Percentiles rank a stretch among this genome's conserved stretches.
phyloP scores from a whole-genome alignment of 2,329 filamentous ascomycete genomes.

The Helotiales sp. region DNA sequence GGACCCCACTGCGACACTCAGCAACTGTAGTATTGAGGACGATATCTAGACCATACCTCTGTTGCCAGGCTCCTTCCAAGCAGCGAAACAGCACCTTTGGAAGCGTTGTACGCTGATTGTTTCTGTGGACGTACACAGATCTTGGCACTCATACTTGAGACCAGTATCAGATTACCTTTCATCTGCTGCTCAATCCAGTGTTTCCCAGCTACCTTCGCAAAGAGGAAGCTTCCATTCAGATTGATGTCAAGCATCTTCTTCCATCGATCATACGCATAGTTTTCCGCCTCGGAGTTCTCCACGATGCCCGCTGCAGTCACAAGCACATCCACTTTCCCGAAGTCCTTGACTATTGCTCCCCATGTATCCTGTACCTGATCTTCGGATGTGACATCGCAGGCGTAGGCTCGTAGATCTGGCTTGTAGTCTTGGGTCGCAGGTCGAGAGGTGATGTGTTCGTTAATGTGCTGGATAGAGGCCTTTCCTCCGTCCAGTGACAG shows the following conservation, averaged over 20 bases:
- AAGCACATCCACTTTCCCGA: conserved; percentile 39
- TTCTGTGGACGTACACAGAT: conserved; percentile 39
- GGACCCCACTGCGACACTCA: conserved; percentile 53
- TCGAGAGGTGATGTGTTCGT: conserved; percentile 27
- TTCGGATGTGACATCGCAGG: conserved; percentile 41
- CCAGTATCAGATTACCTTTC: conserved; percentile 30
- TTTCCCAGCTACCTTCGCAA: conserved; percentile 38
- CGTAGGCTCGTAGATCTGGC: conserved; percentile 39
- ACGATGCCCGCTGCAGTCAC: conserved; percentile 43
- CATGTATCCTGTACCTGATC: conserved; percentile 38
- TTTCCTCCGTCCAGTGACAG: conserved; percentile 18
- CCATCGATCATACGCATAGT: conserved; percentile 37
- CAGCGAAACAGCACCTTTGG: conserved; percentile 61
- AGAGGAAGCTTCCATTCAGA: conserved; percentile 39
- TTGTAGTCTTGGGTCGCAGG: conserved; percentile 19
- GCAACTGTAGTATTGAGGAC: background rate
- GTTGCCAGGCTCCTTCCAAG: conserved; percentile 58
- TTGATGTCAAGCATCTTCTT: conserved; percentile 39
- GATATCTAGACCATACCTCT: conserved; percentile 31
- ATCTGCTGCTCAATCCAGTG: conserved; percentile 37
- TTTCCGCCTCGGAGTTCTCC: conserved; percentile 36
- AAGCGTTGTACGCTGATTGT: conserved; percentile 41
- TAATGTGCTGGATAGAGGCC: conserved; percentile 34
- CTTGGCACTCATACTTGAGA: conserved; percentile 34
- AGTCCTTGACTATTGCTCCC: conserved; percentile 38